Percentiles rank a stretch among this genome's conserved stretches.
Evolutionary conservation across 768 basidiomycete species (phyloP).

Genomic region (Pleurotus pulmonarius): DNA sequence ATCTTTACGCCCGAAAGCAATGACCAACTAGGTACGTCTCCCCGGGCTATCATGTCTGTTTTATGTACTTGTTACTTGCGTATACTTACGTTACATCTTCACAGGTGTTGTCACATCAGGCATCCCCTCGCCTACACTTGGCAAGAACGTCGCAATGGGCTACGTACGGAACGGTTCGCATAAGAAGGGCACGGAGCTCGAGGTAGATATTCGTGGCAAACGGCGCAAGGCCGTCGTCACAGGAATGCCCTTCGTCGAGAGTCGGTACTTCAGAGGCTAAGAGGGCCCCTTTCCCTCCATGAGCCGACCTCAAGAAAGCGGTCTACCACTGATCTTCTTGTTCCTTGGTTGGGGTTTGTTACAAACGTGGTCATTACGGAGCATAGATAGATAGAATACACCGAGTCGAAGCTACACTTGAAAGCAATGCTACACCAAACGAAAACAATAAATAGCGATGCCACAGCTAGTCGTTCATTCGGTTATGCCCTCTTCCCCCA

Average conservation of each 20-base stretch:
- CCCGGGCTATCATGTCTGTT: neutral
- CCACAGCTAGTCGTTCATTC: too few relatives aligned
- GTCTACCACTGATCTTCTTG: too few relatives aligned
- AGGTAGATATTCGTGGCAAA: constrained; percentile 83
- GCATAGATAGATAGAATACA: too few relatives aligned
- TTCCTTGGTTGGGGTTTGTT: too few relatives aligned
- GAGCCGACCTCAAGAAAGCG: neutral
- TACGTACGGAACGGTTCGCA: constrained; percentile 80
- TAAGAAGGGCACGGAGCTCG: constrained; percentile 86
- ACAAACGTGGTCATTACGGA: too few relatives aligned
- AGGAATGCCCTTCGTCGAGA: constrained; percentile 84
- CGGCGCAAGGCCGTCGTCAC: constrained; percentile 68
- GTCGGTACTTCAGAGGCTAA: constrained; percentile 75
- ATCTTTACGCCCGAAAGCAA: constrained; percentile 55
- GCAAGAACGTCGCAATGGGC: constrained; percentile 95
- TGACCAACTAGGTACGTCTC: constrained; percentile 57
- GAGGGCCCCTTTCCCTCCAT: neutral
- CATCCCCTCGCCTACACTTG: constrained; percentile 88
- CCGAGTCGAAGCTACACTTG: too few relatives aligned
- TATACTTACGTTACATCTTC: neutral
- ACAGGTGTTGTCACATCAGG: constrained; percentile 85
- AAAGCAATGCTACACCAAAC: too few relatives aligned
- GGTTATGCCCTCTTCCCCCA: neutral
- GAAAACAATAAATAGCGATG: too few relatives aligned
- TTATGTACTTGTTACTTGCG: constrained; percentile 7